Conservation (phyloP, 371 early-diverging fungal species). For the Vittaforma corneae region DNA sequence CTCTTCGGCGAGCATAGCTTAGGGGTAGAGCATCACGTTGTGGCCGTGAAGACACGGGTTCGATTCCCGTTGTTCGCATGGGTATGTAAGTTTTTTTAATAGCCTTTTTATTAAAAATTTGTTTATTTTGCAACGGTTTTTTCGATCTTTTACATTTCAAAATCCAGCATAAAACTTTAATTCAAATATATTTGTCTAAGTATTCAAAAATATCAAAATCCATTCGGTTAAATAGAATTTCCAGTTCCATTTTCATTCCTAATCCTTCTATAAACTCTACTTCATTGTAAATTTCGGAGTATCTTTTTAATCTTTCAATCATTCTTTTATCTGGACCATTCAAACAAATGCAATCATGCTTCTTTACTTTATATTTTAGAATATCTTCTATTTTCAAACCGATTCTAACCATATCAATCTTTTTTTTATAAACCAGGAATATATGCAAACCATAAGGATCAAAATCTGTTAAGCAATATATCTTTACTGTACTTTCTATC, state of each 20-base stretch:
- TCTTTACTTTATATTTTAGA: conserved; percentile 14
- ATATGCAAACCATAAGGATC: conserved; percentile 58
- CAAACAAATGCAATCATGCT: conserved; percentile 11
- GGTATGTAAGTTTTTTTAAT: conserved; percentile 1
- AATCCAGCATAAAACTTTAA: neutral
- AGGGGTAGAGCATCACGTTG: conserved; percentile 47
- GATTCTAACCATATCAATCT: conserved; percentile 35
- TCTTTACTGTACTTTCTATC: conserved; percentile 14
- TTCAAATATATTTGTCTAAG: neutral
- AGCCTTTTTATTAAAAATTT: conserved; percentile 4
- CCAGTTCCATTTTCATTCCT: conserved; percentile 35
- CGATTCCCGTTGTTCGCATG: conserved; percentile 43
- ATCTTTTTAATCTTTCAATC: conserved; percentile 3
- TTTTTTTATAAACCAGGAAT: conserved; percentile 47
- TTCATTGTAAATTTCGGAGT: neutral
- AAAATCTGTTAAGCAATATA: conserved; percentile 55
- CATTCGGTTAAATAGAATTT: conserved; percentile 16
- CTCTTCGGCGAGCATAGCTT: conserved; percentile 42
- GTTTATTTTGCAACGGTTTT: neutral
- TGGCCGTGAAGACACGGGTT: conserved; percentile 44
- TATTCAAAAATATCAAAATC: conserved; percentile 4
- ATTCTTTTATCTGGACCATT: conserved; percentile 16
- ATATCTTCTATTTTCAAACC: conserved; percentile 40
- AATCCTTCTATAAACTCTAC: conserved; percentile 25
- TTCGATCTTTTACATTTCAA: neutral